Percentiles rank a stretch among this genome's conserved stretches.
phyloP scores from a whole-genome alignment of 768 basidiomycete species.

The Mycena latifolia region DNA sequence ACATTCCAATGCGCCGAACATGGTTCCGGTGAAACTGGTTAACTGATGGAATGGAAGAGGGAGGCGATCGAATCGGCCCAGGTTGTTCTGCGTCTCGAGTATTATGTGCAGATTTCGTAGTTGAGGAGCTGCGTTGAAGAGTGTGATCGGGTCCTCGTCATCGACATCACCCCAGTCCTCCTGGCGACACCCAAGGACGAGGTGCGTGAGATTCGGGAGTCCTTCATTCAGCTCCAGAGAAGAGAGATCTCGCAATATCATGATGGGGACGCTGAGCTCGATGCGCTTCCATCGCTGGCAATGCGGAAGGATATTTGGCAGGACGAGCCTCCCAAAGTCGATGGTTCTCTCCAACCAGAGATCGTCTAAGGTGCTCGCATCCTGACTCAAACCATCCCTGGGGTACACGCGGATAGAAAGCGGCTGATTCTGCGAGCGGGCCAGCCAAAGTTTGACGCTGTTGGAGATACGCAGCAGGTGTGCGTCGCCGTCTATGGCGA shows the following conservation, averaged over 20 bases:
- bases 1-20: constrained; percentile 10
- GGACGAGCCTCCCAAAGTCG: not conserved
- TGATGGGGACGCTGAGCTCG: constrained; percentile 5
- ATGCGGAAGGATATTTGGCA: not conserved
- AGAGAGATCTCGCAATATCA: not conserved
- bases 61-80: constrained; percentile 10
- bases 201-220: constrained; percentile 12
- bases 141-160: not conserved
- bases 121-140: constrained; percentile 13
- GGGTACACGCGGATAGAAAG: constrained; percentile 17
- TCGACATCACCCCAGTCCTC: not conserved
- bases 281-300: constrained; percentile 13
- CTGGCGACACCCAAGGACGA: constrained; percentile 6
- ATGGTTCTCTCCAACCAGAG: not conserved
- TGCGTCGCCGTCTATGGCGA: constrained; percentile 15
- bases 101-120: constrained; percentile 22
- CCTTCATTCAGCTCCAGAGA: not conserved
- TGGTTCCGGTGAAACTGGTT: constrained; percentile 22
- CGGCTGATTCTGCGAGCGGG: constrained; percentile 17
- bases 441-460: constrained; percentile 5
- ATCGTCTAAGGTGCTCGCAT: constrained; percentile 2
- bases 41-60: constrained; percentile 12
- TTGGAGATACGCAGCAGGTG: not conserved
- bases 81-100: not conserved
- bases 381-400: not conserved